phyloP scores from a whole-genome alignment of 768 basidiomycete species.

The Boletus eberwhitei region DNA sequence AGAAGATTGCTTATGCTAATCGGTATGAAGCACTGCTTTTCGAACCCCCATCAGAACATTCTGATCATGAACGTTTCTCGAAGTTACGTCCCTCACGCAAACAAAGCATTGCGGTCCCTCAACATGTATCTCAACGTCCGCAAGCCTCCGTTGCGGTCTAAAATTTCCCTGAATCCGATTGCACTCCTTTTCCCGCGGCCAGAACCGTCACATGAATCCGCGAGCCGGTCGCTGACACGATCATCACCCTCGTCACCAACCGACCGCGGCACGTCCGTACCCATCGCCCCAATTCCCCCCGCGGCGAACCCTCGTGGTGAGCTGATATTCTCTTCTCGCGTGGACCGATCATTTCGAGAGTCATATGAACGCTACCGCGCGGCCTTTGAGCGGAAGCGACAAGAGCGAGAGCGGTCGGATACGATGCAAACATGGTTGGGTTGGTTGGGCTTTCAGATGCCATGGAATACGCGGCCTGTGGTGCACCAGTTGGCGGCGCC shows the following conservation, averaged over 20 bases:
- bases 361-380: slow-evolving; percentile 89
- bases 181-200: slow-evolving; percentile 36
- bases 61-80: slow-evolving; percentile 14
- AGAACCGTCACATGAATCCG: slow-evolving; percentile 18
- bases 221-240: slow-evolving; percentile 24
- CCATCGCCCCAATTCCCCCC: slow-evolving; percentile 73
- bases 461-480: slow-evolving; percentile 22
- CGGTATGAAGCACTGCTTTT: slow-evolving; percentile 52
- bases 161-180: slow-evolving; percentile 43
- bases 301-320: slow-evolving; percentile 90
- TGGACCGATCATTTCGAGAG: slow-evolving; percentile 80
- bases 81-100: slow-evolving; percentile 96
- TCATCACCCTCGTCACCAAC: slow-evolving; percentile 33
- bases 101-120: slow-evolving; percentile 83
- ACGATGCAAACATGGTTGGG: slow-evolving; percentile 31
- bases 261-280: slow-evolving; percentile 46
- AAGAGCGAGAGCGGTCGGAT: slow-evolving; percentile 53
- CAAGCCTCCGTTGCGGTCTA: slow-evolving; percentile 65
- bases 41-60: slow-evolving; percentile 4
- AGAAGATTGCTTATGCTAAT: slow-evolving; percentile 96
- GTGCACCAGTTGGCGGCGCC: slow-evolving; percentile 6
- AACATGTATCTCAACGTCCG: slow-evolving; percentile 98
- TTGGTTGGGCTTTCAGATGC: slow-evolving; percentile 28
- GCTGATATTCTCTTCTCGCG: slow-evolving; percentile 90
- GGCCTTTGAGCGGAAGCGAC: slow-evolving; percentile 77